phyloP scores from a whole-genome alignment of 148 eudicot genomes.

The Rhododendron williamsianum region DNA sequence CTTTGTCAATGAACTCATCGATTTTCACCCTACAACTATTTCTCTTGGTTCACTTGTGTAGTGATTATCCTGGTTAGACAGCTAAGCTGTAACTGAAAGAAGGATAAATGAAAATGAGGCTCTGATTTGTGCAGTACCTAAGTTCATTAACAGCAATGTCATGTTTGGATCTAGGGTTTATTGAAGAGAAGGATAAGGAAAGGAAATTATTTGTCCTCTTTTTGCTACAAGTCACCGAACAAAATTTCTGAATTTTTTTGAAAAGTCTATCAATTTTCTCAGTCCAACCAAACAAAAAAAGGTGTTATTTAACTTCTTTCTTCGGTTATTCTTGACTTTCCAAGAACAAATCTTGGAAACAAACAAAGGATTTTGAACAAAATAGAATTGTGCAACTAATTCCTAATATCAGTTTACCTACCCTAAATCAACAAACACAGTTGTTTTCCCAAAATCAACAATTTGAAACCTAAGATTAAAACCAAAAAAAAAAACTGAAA shows the following conservation, averaged over 20 bases:
- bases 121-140: background rate
- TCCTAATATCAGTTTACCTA: background rate
- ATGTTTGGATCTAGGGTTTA: background rate
- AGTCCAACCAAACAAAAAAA: background rate
- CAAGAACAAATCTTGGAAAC: background rate
- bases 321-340: background rate
- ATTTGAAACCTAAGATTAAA: too few relatives aligned
- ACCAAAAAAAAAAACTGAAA: too few relatives aligned
- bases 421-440: background rate
- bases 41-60: background rate
- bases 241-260: background rate
- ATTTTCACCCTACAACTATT: background rate
- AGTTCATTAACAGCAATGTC: background rate
- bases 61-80: background rate
- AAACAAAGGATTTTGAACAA: background rate
- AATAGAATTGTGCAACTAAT: background rate
- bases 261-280: background rate
- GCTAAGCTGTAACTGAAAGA: background rate
- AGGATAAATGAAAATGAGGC: background rate
- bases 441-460: background rate
- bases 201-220: background rate
- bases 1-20: background rate
- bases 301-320: background rate
- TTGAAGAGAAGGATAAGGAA: background rate
- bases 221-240: background rate